Conservation (phyloP, 305 asterid genomes). For the Caryopteris hybrid region DNA sequence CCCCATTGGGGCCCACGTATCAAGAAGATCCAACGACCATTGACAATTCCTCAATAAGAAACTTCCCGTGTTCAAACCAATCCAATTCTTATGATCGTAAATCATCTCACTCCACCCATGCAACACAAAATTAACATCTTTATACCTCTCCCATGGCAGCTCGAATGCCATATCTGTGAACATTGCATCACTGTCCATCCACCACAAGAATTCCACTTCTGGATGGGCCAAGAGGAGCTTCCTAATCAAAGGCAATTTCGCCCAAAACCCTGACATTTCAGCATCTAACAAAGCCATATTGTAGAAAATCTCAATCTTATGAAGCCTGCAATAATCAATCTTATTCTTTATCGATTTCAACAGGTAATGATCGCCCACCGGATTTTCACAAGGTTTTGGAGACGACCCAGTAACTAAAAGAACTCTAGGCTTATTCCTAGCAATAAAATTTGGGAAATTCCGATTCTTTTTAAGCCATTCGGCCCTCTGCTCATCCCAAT, state of each 20-base stretch:
- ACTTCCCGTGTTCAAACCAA: conserved; percentile 81
- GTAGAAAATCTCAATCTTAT: conserved; percentile 67
- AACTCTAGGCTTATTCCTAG: conserved; percentile 59
- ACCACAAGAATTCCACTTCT: conserved; percentile 81
- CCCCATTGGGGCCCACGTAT: conserved; percentile 79
- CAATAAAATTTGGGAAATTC: conserved; percentile 41
- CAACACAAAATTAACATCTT: conserved; percentile 62
- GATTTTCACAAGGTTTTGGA: conserved; percentile 83
- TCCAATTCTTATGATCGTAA: conserved; percentile 73
- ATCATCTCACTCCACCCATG: conserved; percentile 76
- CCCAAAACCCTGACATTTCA: conserved; percentile 93
- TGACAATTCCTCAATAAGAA: conserved; percentile 76
- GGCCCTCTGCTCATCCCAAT: conserved; percentile 74
- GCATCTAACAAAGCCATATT: conserved; percentile 81
- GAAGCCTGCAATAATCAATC: conserved; percentile 80
- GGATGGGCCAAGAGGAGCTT: conserved; percentile 77
- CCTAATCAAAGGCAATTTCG: conserved; percentile 66
- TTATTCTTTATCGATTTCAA: conserved; percentile 79
- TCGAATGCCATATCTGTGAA: conserved; percentile 84
- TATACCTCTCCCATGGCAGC: conserved; percentile 82
- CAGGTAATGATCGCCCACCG: conserved; percentile 83
- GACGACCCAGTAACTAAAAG: conserved; percentile 77
- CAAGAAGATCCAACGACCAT: conserved; percentile 84
- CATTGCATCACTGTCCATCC: conserved; percentile 97
- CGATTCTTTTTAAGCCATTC: conserved; percentile 64